A percentile compares a stretch with the other conserved stretches of the same genome.
phyloP scores from a whole-genome alignment of 1,284 basidiomycete species.

The Polyporus tsugae region DNA sequence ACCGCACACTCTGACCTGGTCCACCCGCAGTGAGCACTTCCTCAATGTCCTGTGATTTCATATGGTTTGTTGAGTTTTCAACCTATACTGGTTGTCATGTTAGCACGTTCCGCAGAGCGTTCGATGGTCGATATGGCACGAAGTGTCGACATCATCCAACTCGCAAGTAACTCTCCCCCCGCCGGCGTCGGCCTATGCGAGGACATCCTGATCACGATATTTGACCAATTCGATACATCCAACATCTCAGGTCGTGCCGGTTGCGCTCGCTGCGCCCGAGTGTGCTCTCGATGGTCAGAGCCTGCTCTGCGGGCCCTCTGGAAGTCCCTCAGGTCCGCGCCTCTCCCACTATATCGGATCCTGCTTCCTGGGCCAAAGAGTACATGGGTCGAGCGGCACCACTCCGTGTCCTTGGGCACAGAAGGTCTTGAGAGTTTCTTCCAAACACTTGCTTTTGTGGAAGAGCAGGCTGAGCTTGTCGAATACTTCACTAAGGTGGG shows the following conservation, averaged over 20 bases:
- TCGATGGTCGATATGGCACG: too few relatives aligned
- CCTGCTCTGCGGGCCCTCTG: slow-evolving; percentile 1
- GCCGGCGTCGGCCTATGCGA: neutral
- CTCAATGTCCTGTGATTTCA: neutral
- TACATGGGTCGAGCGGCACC: neutral
- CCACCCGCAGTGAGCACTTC: neutral
- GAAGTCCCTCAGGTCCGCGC: neutral
- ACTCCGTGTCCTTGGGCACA: neutral
- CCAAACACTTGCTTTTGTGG: neutral
- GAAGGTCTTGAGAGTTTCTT: neutral
- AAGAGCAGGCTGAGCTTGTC: neutral
- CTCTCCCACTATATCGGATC: slow-evolving; percentile 1
- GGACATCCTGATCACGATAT: neutral
- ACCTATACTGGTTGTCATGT: neutral
- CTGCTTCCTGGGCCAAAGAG: neutral
- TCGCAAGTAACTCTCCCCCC: neutral
- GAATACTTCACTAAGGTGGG: neutral
- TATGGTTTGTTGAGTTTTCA: too few relatives aligned
- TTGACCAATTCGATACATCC: neutral
- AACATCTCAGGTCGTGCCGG: too few relatives aligned
- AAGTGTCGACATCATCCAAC: neutral
- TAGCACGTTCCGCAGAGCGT: too few relatives aligned
- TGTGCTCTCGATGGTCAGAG: neutral
- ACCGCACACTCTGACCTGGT: neutral
- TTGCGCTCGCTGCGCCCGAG: slow-evolving; percentile 1